A percentile compares a stretch with the other conserved stretches of the same genome.
These are phyloP conservation scores for Tolypocladium nubicola DNA, from an alignment of 2,329 filamentous ascomycete genomes.

Conservation along the genomic window DNA sequence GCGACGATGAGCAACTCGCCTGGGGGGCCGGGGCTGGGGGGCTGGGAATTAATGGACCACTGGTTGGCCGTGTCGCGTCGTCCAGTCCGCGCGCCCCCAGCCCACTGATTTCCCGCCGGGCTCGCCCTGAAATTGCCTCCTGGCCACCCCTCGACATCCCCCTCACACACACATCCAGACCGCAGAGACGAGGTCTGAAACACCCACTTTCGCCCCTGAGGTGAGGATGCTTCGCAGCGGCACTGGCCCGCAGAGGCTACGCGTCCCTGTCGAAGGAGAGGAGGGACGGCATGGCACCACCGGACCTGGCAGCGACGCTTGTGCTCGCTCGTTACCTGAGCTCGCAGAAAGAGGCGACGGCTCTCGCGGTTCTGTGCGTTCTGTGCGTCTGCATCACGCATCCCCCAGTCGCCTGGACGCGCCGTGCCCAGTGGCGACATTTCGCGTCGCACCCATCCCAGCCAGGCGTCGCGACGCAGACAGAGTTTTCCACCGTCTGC, in stretches of 20 bases:
- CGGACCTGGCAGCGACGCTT: not conserved
- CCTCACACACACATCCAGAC: constrained; percentile 10
- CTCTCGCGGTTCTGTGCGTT: not conserved
- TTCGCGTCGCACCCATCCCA: constrained; percentile 6
- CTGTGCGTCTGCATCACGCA: not conserved
- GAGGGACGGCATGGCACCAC: not conserved
- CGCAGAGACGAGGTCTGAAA: constrained; percentile 9
- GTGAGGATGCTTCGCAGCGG: not conserved
- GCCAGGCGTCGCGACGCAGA: constrained; percentile 4
- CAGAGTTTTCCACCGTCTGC: constrained; percentile 6
- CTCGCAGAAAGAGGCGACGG: not conserved
- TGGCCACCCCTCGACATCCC: constrained; percentile 8
- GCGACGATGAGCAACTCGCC: constrained; percentile 2
- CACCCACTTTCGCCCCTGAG: constrained; percentile 3
- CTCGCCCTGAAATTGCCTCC: constrained; percentile 13
- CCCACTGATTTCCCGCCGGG: constrained; percentile 7
- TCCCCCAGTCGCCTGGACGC: not conserved
- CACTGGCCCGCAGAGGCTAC: not conserved
- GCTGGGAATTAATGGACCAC: constrained; percentile 9
- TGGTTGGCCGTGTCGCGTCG: constrained; percentile 11
- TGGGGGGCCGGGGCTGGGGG: constrained; percentile 1
- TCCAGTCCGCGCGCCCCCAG: constrained; percentile 7
- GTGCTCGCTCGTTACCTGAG: not conserved
- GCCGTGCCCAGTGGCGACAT: constrained; percentile 3
- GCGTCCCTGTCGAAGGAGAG: not conserved